Evolutionary conservation across 257 asterid species (phyloP).

Genomic region (Salvia miltiorrhiza): DNA sequence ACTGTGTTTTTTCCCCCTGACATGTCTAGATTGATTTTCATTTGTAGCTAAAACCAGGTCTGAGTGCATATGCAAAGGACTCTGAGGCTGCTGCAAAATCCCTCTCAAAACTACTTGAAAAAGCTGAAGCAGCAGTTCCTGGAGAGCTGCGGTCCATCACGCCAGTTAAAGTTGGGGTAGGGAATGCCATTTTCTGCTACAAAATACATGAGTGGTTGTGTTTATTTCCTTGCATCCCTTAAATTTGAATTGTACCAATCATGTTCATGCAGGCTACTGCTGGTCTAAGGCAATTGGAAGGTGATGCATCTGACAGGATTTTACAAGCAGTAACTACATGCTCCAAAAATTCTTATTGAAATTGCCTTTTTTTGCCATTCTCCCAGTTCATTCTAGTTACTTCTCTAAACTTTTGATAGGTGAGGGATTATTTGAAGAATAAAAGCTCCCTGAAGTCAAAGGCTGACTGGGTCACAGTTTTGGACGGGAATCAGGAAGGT

Average conservation of each 20-base stretch:
- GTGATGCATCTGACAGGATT: slow-evolving; percentile 71
- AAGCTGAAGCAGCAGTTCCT: slow-evolving; percentile 75
- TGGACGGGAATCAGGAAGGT: slow-evolving; percentile 85
- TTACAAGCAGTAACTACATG: slow-evolving; percentile 63
- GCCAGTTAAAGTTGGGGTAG: slow-evolving; percentile 77
- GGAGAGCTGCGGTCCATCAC: slow-evolving; percentile 40
- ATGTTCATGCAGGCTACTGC: slow-evolving; percentile 77
- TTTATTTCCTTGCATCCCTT: slow-evolving; percentile 11
- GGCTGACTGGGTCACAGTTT: slow-evolving; percentile 63
- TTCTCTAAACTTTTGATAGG: slow-evolving; percentile 38
- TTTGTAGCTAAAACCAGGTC: slow-evolving; percentile 63
- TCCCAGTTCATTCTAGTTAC: slow-evolving; percentile 8
- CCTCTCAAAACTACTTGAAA: slow-evolving; percentile 45
- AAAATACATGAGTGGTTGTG: background rate
- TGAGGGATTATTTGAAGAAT: slow-evolving; percentile 63
- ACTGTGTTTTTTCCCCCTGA: background rate
- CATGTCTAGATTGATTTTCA: slow-evolving; percentile 22
- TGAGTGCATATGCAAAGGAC: slow-evolving; percentile 60
- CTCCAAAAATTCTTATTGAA: slow-evolving; percentile 3
- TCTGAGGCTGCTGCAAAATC: slow-evolving; percentile 72
- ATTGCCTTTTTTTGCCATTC: background rate
- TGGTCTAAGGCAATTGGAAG: slow-evolving; percentile 78
- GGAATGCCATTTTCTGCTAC: slow-evolving; percentile 14
- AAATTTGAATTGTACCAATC: slow-evolving; percentile 11
- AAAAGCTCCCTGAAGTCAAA: slow-evolving; percentile 58